Percentiles rank a stretch among this genome's conserved stretches.
These are phyloP conservation scores for Cladosporium sp. DNA, from an alignment of 2,329 filamentous ascomycete genomes.

Conservation along the genomic window DNA sequence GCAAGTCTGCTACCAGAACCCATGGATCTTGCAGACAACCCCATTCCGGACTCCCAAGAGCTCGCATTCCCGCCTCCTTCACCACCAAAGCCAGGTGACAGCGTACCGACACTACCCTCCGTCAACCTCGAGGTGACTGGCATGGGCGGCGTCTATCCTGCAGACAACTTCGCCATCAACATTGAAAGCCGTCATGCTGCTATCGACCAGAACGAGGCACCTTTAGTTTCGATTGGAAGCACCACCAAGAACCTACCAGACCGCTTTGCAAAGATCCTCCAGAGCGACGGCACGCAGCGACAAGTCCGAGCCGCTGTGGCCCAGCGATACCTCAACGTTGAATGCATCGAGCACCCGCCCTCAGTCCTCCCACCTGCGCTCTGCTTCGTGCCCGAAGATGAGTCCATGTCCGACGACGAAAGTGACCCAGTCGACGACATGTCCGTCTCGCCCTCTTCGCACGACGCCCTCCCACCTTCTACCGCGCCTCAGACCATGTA, in stretches of 20 bases:
- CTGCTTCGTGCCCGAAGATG: constrained; percentile 39
- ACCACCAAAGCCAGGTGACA: constrained; percentile 25
- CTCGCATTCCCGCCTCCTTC: constrained; percentile 40
- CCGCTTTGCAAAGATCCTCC: constrained; percentile 39
- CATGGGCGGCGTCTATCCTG: constrained; percentile 61
- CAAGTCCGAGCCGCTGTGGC: constrained; percentile 51
- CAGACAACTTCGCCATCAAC: constrained; percentile 55
- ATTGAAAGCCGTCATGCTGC: constrained; percentile 42
- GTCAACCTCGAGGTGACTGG: constrained; percentile 53
- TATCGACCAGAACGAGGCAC: constrained; percentile 22
- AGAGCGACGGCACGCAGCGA: constrained; percentile 20
- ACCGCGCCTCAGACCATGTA: constrained; percentile 37
- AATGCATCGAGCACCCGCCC: constrained; percentile 62
- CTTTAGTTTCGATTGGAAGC: constrained; percentile 5
- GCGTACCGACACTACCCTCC: constrained; percentile 22
- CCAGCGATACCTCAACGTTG: constrained; percentile 64
- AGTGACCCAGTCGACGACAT: constrained; percentile 39
- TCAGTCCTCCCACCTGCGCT: constrained; percentile 48
- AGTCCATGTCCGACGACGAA: constrained; percentile 38
- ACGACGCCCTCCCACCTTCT: constrained; percentile 28
- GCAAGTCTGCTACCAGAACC: constrained; percentile 34
- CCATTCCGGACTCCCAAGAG: constrained; percentile 37
- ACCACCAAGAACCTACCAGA: constrained; percentile 25
- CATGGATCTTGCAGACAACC: constrained; percentile 40
- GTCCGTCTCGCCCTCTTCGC: constrained; percentile 26